These are phyloP conservation scores for Gynostemma pentaphyllum DNA, from an alignment of 306 rosid species.

Conservation along the genomic window DNA sequence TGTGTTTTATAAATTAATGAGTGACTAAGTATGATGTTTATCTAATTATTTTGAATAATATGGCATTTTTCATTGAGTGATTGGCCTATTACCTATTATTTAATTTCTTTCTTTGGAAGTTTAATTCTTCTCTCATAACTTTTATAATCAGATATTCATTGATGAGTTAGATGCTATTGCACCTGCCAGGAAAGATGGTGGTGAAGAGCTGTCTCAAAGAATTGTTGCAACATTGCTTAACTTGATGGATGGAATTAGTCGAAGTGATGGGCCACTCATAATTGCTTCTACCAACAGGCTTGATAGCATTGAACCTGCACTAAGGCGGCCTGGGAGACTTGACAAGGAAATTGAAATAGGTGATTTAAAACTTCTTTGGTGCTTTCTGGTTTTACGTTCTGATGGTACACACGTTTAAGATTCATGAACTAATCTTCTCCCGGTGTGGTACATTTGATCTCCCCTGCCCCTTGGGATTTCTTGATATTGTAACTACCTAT, in stretches of 20 bases:
- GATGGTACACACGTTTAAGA: background rate
- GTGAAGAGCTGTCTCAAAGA: constrained; percentile 80
- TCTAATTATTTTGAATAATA: too few species aligned
- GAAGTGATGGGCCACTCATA: constrained; percentile 59
- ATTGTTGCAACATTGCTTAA: constrained; percentile 69
- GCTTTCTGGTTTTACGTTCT: background rate
- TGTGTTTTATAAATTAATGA: too few species aligned
- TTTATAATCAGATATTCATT: constrained; percentile 52
- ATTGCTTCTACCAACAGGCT: constrained; percentile 82
- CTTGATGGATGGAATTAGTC: constrained; percentile 76
- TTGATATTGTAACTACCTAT: background rate
- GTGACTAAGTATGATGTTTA: too few species aligned
- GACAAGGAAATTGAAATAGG: constrained; percentile 92
- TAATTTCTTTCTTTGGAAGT: background rate
- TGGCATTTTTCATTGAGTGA: background rate
- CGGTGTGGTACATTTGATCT: background rate
- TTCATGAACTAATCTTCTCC: background rate
- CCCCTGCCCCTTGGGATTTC: background rate
- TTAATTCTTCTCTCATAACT: constrained; percentile 11
- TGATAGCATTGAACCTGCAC: constrained; percentile 85
- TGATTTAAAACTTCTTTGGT: constrained; percentile 14
- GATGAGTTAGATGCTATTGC: constrained; percentile 95
- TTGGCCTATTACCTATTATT: background rate
- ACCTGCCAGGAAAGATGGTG: constrained; percentile 78
- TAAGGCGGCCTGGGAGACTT: constrained; percentile 86